Percentiles rank a stretch among this genome's conserved stretches.
These are phyloP conservation scores for Hypoxylon intermedium DNA, from an alignment of 495 filamentous ascomycete species.

Conservation along the genomic window DNA sequence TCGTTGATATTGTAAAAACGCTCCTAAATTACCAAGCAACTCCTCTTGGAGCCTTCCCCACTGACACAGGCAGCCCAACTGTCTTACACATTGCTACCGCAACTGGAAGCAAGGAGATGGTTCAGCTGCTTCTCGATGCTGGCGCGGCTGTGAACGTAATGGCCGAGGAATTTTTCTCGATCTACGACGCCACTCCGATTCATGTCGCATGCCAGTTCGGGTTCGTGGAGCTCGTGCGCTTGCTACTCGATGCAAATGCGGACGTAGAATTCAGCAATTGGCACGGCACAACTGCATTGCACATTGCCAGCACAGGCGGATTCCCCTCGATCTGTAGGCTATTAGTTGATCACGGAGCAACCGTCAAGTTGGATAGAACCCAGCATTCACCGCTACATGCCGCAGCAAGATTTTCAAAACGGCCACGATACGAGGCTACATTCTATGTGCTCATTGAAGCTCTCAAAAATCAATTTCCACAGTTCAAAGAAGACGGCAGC, in stretches of 20 bases:
- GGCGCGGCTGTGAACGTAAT: background rate
- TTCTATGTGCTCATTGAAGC: background rate
- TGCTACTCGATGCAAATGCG: constrained; percentile 23
- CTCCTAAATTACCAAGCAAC: constrained; percentile 4
- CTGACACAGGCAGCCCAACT: background rate
- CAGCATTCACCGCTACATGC: background rate
- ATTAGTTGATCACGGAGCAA: constrained; percentile 1
- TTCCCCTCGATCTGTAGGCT: constrained; percentile 7
- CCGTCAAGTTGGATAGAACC: background rate
- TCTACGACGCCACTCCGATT: constrained; percentile 8
- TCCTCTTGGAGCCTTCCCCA: background rate
- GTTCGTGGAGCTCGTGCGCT: constrained; percentile 19
- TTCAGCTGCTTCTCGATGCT: constrained; percentile 9
- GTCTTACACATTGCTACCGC: background rate
- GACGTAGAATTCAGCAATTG: background rate
- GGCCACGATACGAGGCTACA: background rate
- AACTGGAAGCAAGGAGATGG: constrained; percentile 1
- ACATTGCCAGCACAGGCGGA: constrained; percentile 2
- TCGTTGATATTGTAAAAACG: constrained; percentile 6
- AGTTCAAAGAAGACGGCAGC: background rate
- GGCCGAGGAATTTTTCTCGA: background rate
- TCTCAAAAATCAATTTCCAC: constrained; percentile 5
- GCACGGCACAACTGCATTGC: background rate
- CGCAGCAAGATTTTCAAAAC: constrained; percentile 2
- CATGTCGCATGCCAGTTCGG: constrained; percentile 32